Evolutionary conservation across 495 filamentous ascomycete genomes (phyloP).

Genomic region (Hyaloscypha hepaticicola): DNA sequence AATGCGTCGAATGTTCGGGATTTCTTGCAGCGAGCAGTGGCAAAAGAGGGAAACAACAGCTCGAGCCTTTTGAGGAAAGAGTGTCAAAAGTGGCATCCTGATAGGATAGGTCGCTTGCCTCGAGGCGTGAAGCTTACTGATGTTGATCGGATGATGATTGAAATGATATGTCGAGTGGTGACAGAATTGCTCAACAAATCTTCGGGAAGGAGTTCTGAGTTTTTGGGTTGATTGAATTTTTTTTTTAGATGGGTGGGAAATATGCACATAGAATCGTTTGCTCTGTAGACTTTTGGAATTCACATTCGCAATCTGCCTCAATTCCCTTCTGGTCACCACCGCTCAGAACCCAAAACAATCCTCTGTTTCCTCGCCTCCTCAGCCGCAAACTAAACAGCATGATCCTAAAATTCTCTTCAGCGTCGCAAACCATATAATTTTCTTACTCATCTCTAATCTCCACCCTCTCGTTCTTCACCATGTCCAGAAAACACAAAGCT

Average conservation of each 20-base stretch:
- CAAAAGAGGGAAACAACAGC: slow-evolving; percentile 14
- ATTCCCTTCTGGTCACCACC: neutral
- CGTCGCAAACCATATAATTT: slow-evolving; percentile 70
- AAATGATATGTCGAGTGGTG: slow-evolving; percentile 20
- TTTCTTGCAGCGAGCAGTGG: slow-evolving; percentile 21
- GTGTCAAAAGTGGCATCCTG: slow-evolving; percentile 26
- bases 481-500: slow-evolving; percentile 83
- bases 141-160: slow-evolving; percentile 17
- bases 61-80: slow-evolving; percentile 20
- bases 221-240: slow-evolving; percentile 16
- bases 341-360: slow-evolving; percentile 64
- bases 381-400: slow-evolving; percentile 91
- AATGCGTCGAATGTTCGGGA: slow-evolving; percentile 21
- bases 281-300: neutral
- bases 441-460: slow-evolving; percentile 70
- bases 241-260: too few species aligned
- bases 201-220: slow-evolving; percentile 11
- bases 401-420: slow-evolving; percentile 85
- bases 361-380: slow-evolving; percentile 77
- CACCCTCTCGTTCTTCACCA: slow-evolving; percentile 69
- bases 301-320: neutral
- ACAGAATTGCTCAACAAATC: slow-evolving; percentile 20
- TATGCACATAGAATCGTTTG: too few species aligned
- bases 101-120: slow-evolving; percentile 7
- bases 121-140: slow-evolving; percentile 10